Percentiles rank a stretch among this genome's conserved stretches.
These are phyloP conservation scores for Plasmopara viticola DNA, from an alignment of 352 stramenopile species.

Conservation along the genomic window DNA sequence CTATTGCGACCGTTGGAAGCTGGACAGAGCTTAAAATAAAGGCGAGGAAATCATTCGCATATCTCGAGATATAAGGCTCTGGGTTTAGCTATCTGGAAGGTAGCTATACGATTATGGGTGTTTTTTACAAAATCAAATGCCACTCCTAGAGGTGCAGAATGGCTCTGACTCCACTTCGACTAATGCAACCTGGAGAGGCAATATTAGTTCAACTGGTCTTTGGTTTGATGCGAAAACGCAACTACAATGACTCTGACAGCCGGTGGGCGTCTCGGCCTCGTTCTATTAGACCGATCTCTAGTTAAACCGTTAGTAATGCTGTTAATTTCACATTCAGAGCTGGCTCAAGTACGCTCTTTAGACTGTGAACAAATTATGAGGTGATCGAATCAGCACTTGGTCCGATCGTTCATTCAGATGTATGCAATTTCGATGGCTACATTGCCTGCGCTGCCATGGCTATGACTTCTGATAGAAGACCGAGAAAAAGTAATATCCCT, in stretches of 20 bases:
- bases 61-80: too few relatives aligned
- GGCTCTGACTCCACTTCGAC: background rate
- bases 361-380: background rate
- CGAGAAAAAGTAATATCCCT: too few relatives aligned
- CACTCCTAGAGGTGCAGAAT: background rate
- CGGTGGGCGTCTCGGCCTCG: background rate
- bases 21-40: background rate
- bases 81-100: background rate
- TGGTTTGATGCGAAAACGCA: background rate
- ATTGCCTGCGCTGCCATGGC: slow-evolving; percentile 1
- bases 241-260: slow-evolving; percentile 1
- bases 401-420: background rate
- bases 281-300: background rate
- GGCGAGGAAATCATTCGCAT: too few relatives aligned
- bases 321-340: background rate
- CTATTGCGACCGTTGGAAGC: background rate
- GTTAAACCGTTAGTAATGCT: background rate
- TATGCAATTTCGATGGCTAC: background rate
- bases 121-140: background rate
- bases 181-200: background rate
- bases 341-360: background rate
- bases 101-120: background rate
- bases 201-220: background rate
- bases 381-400: background rate
- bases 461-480: background rate